A percentile compares a stretch with the other conserved stretches of the same genome.
Conservation (phyloP, 2,329 filamentous ascomycete genomes). For the Rasamsonia emersonii region DNA sequence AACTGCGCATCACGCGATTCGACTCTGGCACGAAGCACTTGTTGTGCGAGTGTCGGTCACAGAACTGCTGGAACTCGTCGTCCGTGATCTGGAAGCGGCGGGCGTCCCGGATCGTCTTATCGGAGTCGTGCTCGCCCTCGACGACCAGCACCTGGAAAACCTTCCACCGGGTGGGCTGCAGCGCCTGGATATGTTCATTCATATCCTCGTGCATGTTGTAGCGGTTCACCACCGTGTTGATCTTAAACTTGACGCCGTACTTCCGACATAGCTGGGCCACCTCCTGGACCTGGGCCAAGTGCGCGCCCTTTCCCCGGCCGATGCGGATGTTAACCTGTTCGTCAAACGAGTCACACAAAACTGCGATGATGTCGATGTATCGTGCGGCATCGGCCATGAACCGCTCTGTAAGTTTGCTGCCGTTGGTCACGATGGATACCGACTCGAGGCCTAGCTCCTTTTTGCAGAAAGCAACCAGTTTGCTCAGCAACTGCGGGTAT, state of each 20-base stretch:
- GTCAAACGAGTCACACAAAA: constrained; percentile 48
- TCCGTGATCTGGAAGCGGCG: constrained; percentile 39
- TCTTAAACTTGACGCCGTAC: constrained; percentile 46
- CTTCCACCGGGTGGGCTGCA: constrained; percentile 48
- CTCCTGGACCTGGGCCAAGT: constrained; percentile 37
- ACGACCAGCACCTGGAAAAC: constrained; percentile 48
- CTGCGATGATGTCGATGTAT: constrained; percentile 47
- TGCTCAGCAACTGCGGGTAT: constrained; percentile 36
- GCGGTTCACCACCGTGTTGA: constrained; percentile 47
- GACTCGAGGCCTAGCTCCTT: constrained; percentile 41
- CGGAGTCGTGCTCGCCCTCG: constrained; percentile 44
- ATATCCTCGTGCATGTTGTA: constrained; percentile 46
- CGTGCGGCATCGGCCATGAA: constrained; percentile 36
- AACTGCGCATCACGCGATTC: constrained; percentile 44
- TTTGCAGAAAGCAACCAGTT: constrained; percentile 42
- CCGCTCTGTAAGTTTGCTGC: constrained; percentile 36
- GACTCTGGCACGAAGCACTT: constrained; percentile 40
- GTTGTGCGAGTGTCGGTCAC: constrained; percentile 34
- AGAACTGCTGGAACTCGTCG: constrained; percentile 41
- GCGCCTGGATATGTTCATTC: constrained; percentile 27
- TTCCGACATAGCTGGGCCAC: constrained; percentile 40
- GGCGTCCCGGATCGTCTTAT: constrained; percentile 33
- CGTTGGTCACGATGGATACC: constrained; percentile 49
- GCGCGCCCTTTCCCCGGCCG: constrained; percentile 41
- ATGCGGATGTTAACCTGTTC: constrained; percentile 43